Base-by-base conservation (phyloP, 2,329 filamentous ascomycete species). In the Apiospora saccharicola region DNA sequence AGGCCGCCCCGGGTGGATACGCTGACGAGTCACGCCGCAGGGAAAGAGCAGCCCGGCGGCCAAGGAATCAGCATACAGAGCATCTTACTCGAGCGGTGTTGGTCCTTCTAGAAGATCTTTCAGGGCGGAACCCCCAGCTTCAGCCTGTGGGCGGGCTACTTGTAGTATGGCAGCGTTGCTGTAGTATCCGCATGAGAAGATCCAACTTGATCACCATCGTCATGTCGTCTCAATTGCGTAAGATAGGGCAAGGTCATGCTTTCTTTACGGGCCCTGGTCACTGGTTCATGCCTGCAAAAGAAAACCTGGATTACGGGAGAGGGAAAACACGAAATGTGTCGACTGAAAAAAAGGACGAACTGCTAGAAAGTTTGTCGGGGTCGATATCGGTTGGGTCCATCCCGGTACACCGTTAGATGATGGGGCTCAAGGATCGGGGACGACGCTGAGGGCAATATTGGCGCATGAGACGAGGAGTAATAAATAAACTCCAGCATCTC, bases 1-100 rank as follows among this genome's bases (percentile, higher is more conserved):
- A 64, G 57, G 57, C 57, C 30, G 57, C 57, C 30, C 57, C 57
- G 57, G 57, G 57, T 64, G 57, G 57, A 41, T 64, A 64, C 57
- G 57, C 57, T 41, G 30, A 41, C 34, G 57, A 64, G 57, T 64
- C 57, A 41, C 57, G 57, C 57, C 4, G 57, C 57, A 41, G 19
- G 16, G 34, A 64, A 34, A 41, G 34, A 10, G 30, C 30, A 61
- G 53, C 53, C 37, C 30, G 8, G 37, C 14, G 16, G 30, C 30
- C 30, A 61, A 61, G 53, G 30, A 61, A 61, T 61, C 30, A 34
- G 22, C 30, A 37, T 34, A 34, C 19, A 34, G 53, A 41, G 34
- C 34, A 19, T 3, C 57, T 41, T n/a, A 64, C 30, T 64, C 30
- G 57, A 41, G 34, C 34, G 34, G 34, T 34, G 26, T 12, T 41